Conservation (phyloP, 2,329 filamentous ascomycete genomes). For the Chaetomium strumarium region DNA sequence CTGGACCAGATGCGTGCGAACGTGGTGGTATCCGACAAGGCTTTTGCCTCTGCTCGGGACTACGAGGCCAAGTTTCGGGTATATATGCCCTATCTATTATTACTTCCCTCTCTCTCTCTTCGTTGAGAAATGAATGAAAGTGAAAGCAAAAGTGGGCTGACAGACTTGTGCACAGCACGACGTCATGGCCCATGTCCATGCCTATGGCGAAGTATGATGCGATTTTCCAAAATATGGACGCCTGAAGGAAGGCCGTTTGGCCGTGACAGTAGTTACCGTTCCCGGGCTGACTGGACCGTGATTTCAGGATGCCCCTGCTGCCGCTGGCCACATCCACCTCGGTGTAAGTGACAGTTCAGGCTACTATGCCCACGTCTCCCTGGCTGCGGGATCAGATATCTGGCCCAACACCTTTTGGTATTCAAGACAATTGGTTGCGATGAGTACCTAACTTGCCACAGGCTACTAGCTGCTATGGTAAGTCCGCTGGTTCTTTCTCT, state of each 20-base stretch:
- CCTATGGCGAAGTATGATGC: constrained; percentile 55
- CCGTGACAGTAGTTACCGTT: background rate
- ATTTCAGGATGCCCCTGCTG: constrained; percentile 53
- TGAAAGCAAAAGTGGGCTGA: constrained; percentile 8
- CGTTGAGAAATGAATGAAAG: background rate
- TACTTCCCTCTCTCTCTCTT: constrained; percentile 20
- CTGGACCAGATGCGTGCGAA: constrained; percentile 71
- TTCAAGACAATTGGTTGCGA: background rate
- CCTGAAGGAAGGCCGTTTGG: background rate
- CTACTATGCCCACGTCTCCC: too few relatives aligned
- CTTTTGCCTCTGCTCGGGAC: constrained; percentile 66
- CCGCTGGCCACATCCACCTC: constrained; percentile 80
- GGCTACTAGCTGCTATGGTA: constrained; percentile 41
- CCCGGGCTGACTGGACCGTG: background rate
- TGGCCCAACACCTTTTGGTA: too few relatives aligned
- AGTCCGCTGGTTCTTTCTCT: background rate
- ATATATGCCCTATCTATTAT: background rate
- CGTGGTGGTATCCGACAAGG: constrained; percentile 67
- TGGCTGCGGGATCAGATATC: too few relatives aligned
- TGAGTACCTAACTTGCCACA: background rate
- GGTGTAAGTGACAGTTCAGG: constrained; percentile 45
- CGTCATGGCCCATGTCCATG: constrained; percentile 67
- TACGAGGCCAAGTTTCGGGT: constrained; percentile 65
- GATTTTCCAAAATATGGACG: too few relatives aligned
- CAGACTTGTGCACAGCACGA: constrained; percentile 28